Evolutionary conservation across 129 eudicot species (phyloP), one percentile per base, ranked within the genome.

Genomic region (Mikania micrantha): DNA sequence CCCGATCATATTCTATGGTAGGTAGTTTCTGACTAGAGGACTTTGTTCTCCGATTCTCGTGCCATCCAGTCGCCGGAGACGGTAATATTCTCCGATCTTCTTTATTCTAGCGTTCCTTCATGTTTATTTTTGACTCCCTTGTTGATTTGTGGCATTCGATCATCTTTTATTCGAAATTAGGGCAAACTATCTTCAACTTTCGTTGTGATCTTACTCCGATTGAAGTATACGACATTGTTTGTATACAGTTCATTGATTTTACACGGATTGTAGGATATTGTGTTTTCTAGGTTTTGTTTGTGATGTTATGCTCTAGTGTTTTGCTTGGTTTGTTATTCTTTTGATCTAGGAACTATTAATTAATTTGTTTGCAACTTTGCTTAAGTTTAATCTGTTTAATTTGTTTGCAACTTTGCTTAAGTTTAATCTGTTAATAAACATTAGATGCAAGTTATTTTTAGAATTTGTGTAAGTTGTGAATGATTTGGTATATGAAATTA

Each of bases 71-170:
- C 65, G 7, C 78, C 38, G 73, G 59, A 49, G 78, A 54, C 72
- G 78, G 78, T 74, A 29, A 42, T 9, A 9, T 54, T 53, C 50
- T 20, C 73, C 73, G 48, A 9, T 65, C 72, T 65, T 74, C 45
- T 41, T 39, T 13, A 24, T 4, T 44, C 60, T 2, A 31, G 0
- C 49, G 9, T 19, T 52, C 22, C 22, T 16, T 64, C 17, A 29
- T 20, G 47, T 7, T 13, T 42, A 17, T 15, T 25, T 41, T 6
- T 28, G 44, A 27, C 28, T 41, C 4, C 15, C 6, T 12, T 54
- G 3, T 25, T 27, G 21, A 5, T 73, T 13, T n/a, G 5, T 63
- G 12, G 19, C 27, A 45, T 20, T 40, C 35, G 27, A 60, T 34
- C 9, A 45, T 72, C 41, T 34, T 4, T 60, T 49, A 22, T 41